Percentiles rank a stretch among this genome's conserved stretches.
Evolutionary conservation across 768 basidiomycete species (phyloP).

Genomic region (Phaeotremella skinneri): DNA sequence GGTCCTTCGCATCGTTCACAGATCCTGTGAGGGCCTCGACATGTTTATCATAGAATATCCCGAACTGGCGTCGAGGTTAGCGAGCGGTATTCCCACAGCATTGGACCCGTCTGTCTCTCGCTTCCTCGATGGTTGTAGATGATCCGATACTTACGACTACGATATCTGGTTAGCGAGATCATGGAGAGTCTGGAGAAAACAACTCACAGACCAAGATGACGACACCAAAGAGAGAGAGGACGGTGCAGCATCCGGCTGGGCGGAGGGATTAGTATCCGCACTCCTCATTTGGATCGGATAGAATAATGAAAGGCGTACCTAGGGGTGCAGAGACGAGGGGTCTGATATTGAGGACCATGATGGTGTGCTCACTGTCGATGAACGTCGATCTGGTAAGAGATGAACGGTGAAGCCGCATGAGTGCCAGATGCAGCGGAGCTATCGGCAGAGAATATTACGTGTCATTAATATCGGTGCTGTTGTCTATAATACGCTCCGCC

Average conservation of each 20-base stretch:
- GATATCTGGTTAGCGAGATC: slow-evolving; percentile 9
- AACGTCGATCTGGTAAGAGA: too few relatives aligned
- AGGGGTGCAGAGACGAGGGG: slow-evolving; percentile 49
- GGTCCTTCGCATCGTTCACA: slow-evolving; percentile 50
- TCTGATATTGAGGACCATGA: slow-evolving; percentile 29
- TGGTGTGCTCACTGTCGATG: too few relatives aligned
- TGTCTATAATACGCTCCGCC: too few relatives aligned
- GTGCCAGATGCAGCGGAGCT: too few relatives aligned
- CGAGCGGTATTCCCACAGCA: background rate
- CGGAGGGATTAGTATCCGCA: slow-evolving; percentile 13
- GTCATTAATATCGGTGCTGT: too few relatives aligned
- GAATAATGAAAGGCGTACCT: slow-evolving; percentile 27
- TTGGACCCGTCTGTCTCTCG: too few relatives aligned
- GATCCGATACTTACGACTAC: background rate
- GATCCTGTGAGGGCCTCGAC: slow-evolving; percentile 53
- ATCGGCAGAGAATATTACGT: too few relatives aligned
- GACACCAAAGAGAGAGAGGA: slow-evolving; percentile 51
- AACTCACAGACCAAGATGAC: slow-evolving; percentile 49
- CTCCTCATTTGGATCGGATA: background rate
- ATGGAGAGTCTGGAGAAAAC: background rate
- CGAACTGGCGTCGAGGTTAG: slow-evolving; percentile 44
- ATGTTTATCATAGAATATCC: slow-evolving; percentile 46
- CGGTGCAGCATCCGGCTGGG: slow-evolving; percentile 50
- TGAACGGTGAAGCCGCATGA: too few relatives aligned
- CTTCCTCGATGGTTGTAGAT: background rate